These are phyloP conservation scores for Beauveria brongniartii DNA, from an alignment of 2,329 filamentous ascomycete species.

Conservation along the genomic window DNA sequence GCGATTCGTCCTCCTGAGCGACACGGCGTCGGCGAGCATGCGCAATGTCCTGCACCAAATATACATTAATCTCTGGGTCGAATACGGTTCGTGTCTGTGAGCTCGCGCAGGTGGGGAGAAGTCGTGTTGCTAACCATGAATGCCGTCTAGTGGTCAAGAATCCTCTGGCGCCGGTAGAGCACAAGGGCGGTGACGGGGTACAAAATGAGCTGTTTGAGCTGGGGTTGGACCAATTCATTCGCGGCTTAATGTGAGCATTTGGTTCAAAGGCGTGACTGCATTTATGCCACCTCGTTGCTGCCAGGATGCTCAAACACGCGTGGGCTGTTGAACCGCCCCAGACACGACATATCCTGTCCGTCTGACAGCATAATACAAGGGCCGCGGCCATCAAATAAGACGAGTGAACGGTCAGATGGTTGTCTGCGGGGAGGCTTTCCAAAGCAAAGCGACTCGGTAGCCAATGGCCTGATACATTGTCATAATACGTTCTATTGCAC, in stretches of 20 bases:
- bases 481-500: too few relatives aligned
- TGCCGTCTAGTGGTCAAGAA: conserved; percentile 56
- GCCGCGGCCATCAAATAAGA: neutral
- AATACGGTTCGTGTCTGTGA: conserved; percentile 60
- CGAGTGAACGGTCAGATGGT: neutral
- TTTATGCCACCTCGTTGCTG: neutral
- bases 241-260: conserved; percentile 47
- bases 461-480: too few relatives aligned
- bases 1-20: conserved; percentile 94
- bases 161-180: conserved; percentile 59
- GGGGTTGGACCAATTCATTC: conserved; percentile 69
- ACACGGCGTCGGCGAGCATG: conserved; percentile 82
- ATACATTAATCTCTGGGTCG: conserved; percentile 95
- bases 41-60: conserved; percentile 94
- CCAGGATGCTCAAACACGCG: neutral
- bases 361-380: neutral
- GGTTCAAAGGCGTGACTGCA: neutral
- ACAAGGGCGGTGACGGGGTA: conserved; percentile 60
- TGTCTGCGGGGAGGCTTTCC: neutral
- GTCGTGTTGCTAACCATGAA: neutral
- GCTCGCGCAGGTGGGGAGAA: neutral
- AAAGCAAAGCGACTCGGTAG: neutral
- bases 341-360: neutral
- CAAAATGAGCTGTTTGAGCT: conserved; percentile 64
- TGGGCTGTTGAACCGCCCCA: neutral